A percentile compares a stretch with the other conserved stretches of the same genome.
These are phyloP conservation scores for Linderniella brevidens DNA, from an alignment of 257 asterid genomes.

Conservation along the genomic window DNA sequence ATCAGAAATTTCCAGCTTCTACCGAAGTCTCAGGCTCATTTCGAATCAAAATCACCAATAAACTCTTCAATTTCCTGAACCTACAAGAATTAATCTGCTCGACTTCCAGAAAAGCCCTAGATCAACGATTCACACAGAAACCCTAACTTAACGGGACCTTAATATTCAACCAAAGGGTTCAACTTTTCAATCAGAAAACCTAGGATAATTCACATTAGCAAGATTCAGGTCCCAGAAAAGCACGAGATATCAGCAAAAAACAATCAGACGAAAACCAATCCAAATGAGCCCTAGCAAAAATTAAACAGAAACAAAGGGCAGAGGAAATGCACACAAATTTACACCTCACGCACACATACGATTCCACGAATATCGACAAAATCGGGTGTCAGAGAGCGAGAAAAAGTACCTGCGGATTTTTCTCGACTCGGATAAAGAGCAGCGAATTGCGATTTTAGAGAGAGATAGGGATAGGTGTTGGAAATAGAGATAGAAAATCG, in stretches of 20 bases:
- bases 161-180: constrained; percentile 6
- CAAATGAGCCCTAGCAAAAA: no score
- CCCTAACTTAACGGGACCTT: constrained; percentile 9
- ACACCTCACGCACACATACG: background rate
- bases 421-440: background rate
- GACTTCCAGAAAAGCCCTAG: constrained; percentile 10
- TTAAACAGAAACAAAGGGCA: background rate
- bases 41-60: background rate
- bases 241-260: no score
- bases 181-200: constrained; percentile 12
- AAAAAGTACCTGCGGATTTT: constrained; percentile 8
- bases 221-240: constrained; percentile 14
- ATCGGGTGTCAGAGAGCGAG: no score
- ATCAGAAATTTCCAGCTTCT: background rate
- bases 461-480: no score
- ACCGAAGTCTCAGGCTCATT: background rate
- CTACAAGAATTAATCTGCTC: constrained; percentile 8
- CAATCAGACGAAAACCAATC: background rate
- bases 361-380: no score
- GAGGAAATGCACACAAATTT: background rate
- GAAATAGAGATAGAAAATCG: no score
- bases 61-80: background rate
- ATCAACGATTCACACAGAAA: constrained; percentile 8
- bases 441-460: background rate
- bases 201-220: no score